A percentile compares a stretch with the other conserved stretches of the same genome.
These are phyloP conservation scores for Pythium grandisporangium DNA, from an alignment of 352 stramenopile genomes.

Conservation along the genomic window DNA sequence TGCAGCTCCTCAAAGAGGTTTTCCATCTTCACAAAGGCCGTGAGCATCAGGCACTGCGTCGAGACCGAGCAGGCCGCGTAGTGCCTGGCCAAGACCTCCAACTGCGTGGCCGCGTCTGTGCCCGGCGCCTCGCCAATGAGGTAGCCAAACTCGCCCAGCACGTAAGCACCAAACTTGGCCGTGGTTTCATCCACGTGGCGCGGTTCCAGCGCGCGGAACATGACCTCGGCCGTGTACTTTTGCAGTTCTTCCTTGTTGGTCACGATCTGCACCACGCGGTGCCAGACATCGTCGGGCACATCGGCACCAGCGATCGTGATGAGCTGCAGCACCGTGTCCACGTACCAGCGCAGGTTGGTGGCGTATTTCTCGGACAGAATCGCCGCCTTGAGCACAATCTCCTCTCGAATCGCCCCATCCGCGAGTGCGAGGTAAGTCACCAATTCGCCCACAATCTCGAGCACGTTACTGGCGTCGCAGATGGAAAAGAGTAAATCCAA, in stretches of 20 bases:
- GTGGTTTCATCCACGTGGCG: constrained; percentile 93
- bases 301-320: constrained; percentile 92
- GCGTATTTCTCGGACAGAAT: constrained; percentile 98
- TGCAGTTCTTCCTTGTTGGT: constrained; percentile 96
- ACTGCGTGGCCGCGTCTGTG: constrained; percentile 91
- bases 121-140: constrained; percentile 83
- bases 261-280: constrained; percentile 98
- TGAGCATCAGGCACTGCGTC: constrained; percentile 92
- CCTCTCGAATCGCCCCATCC: constrained; percentile 89
- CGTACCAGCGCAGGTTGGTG: constrained; percentile 93
- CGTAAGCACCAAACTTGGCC: constrained; percentile 92
- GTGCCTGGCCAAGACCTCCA: constrained; percentile 96
- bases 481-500: constrained; percentile 98
- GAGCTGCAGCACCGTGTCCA: constrained; percentile 97
- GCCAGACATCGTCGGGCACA: constrained; percentile 95
- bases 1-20: constrained; percentile 80
- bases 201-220: constrained; percentile 92
- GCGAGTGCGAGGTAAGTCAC: constrained; percentile 92
- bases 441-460: constrained; percentile 94
- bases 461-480: constrained; percentile 93
- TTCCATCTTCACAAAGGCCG: constrained; percentile 95
- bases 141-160: constrained; percentile 97
- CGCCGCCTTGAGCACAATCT: constrained; percentile 98
- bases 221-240: constrained; percentile 23
- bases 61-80: constrained; percentile 77